These are phyloP conservation scores for Hericium rajendrae DNA, from an alignment of 768 basidiomycete species.

Conservation along the genomic window DNA sequence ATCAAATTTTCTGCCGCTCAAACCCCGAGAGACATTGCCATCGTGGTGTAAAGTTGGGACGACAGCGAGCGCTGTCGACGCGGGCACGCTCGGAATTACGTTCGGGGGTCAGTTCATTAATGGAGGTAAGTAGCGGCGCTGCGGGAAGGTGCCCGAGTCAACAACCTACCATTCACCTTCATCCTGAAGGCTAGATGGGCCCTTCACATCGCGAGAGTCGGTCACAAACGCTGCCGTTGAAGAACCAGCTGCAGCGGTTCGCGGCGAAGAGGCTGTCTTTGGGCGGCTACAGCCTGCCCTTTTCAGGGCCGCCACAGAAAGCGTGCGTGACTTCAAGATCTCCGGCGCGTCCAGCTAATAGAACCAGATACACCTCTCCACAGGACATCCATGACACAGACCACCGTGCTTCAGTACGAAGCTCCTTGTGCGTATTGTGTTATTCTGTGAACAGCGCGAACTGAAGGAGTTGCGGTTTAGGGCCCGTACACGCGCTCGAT, in stretches of 20 bases:
- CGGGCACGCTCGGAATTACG: no score
- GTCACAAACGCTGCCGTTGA: no score
- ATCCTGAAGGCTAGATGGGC: no score
- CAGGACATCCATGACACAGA: conserved; percentile 46
- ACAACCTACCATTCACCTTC: no score
- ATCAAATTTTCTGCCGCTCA: no score
- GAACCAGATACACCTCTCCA: background rate
- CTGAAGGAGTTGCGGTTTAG: conserved; percentile 28
- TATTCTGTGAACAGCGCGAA: background rate
- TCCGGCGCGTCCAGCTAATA: background rate
- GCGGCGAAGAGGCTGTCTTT: background rate
- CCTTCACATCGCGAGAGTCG: no score
- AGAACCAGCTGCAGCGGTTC: background rate
- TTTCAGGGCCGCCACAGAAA: background rate
- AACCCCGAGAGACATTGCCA: no score
- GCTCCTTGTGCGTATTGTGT: conserved; percentile 58
- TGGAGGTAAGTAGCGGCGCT: no score
- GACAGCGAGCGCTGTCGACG: no score
- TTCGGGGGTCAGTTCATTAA: no score
- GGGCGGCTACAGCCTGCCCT: background rate
- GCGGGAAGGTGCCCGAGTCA: no score
- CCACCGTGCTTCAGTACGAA: conserved; percentile 71
- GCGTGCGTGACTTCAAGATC: background rate
- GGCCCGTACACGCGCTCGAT: conserved; percentile 80
- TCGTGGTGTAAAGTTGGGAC: no score